Evolutionary conservation across 305 asterid genomes (phyloP), one percentile per base, ranked within the genome.

Genomic region (Withania somnifera): DNA sequence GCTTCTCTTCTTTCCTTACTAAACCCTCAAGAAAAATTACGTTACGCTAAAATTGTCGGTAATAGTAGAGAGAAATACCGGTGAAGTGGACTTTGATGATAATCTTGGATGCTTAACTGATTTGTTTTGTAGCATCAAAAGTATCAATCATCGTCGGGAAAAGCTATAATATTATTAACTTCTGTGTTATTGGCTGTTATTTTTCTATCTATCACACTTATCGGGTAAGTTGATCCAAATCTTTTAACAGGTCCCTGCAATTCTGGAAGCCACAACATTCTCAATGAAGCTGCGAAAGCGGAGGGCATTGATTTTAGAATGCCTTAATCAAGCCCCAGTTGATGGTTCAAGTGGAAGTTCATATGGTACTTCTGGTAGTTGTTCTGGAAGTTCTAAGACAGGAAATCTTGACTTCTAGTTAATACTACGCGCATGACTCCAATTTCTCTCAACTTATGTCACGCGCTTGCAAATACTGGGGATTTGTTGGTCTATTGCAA

Each of bases 281-380:
- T 95, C 99, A 17, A 91, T 93, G 88, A 95, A 92, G 87, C 86
- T 93, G 86, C 91, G 90, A 60, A 95, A 89, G 87, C 88, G 97
- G 79, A 88, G 95, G 83, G 86, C 90, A 53, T 83, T 95, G 68
- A 34, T 82, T 80, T 83, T 95, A 88, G 98, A 95, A 83, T 91
- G 97, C 84, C 90, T 92, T 60, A 95, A 94, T 90, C 99, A 94
- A 88, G 99, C 99, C 57, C 98, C 98, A 0, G 95, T 95, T 5
- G 99, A 95, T 84, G 98, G 96, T 77, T 92, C 98, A 9, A 90
- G 92, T 82, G 99, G 98, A 80, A 87, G 82, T 68, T 94, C 98
- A 4, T 94, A 94, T 86, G 93, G 77, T 56, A 85, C 97, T 54
- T 88, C 97, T 52, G 93, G 97, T 82, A 85, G 90, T 81, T 93